phyloP scores from a whole-genome alignment of 306 rosid genomes.

The Elaeagnus macrophylla region DNA sequence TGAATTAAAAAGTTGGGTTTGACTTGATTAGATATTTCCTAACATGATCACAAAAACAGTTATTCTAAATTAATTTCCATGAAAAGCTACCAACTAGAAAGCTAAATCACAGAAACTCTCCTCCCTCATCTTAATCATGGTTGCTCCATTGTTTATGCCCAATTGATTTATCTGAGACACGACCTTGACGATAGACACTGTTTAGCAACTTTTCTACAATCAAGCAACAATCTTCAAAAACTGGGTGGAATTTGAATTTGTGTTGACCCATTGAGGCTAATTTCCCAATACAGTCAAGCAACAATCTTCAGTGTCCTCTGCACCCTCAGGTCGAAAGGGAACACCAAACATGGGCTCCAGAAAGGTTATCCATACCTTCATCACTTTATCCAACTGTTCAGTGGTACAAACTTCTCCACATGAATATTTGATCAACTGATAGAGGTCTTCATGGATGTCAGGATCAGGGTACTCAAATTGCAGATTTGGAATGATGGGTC shows the following conservation, averaged over 20 bases:
- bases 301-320: too few species aligned
- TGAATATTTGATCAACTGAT: too few species aligned
- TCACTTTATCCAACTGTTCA: too few species aligned
- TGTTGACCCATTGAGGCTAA: constrained; percentile 38
- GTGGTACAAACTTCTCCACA: too few species aligned
- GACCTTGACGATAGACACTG: constrained; percentile 80
- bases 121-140: constrained; percentile 18
- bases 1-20: constrained; percentile 14
- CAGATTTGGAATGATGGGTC: too few species aligned
- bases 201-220: constrained; percentile 73
- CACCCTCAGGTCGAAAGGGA: too few species aligned
- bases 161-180: constrained; percentile 77
- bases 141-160: constrained; percentile 70
- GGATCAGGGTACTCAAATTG: too few species aligned
- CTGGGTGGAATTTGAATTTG: constrained; percentile 65
- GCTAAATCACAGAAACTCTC: constrained; percentile 18
- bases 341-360: too few species aligned
- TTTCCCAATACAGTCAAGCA: constrained; percentile 77
- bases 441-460: too few species aligned
- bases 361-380: too few species aligned
- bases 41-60: constrained; percentile 29
- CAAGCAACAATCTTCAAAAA: constrained; percentile 75
- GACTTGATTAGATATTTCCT: constrained; percentile 24
- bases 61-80: constrained; percentile 26
- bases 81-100: constrained; percentile 13